These are phyloP conservation scores for Mortierella sp. DNA, from an alignment of 371 early-diverging fungal species.

Conservation along the genomic window DNA sequence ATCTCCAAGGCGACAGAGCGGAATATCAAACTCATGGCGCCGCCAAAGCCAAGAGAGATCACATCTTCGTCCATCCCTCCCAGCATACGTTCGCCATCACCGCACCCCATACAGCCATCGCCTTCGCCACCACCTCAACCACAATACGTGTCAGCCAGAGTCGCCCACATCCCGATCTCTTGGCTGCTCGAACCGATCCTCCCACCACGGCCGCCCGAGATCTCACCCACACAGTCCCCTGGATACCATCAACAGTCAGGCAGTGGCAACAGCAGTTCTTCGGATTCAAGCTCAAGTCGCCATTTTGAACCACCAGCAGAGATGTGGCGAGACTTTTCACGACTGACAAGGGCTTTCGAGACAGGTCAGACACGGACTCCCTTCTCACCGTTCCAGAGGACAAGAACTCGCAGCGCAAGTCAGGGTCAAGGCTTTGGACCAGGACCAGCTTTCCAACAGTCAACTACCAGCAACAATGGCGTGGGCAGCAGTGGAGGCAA, in stretches of 20 bases:
- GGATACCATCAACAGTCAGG: not conserved
- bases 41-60: conserved; percentile 36
- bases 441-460: conserved; percentile 1
- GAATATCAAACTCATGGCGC: conserved; percentile 44
- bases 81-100: conserved; percentile 9
- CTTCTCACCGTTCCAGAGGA: conserved; percentile 41
- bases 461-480: not conserved
- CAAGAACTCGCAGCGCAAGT: conserved; percentile 28
- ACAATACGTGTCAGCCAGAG: conserved; percentile 16
- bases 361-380: conserved; percentile 43
- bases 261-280: not conserved
- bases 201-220: conserved; percentile 40
- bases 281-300: not conserved
- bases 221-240: not conserved
- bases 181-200: conserved; percentile 51
- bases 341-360: conserved; percentile 50
- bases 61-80: conserved; percentile 14
- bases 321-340: conserved; percentile 49
- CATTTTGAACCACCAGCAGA: conserved; percentile 40
- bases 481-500: not conserved
- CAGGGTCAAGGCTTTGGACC: conserved; percentile 17
- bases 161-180: conserved; percentile 40
- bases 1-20: conserved; percentile 50
- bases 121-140: conserved; percentile 14
- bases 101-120: conserved; percentile 18